These are phyloP conservation scores for Lippia alba DNA, from an alignment of 305 asterid species.

Conservation along the genomic window DNA sequence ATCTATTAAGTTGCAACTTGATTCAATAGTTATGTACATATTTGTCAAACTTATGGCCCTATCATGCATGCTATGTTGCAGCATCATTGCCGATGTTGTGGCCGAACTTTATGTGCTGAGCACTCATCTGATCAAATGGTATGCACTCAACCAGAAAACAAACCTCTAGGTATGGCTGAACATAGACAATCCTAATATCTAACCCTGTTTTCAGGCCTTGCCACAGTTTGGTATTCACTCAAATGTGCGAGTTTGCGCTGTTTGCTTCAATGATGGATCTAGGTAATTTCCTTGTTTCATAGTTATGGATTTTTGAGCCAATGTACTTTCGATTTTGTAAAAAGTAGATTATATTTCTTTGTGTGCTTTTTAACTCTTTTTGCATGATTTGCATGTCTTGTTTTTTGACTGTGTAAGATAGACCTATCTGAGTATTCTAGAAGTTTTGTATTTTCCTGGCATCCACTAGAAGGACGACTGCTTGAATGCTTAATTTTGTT, in stretches of 20 bases:
- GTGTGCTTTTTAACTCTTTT: neutral
- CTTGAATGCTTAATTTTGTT: constrained; percentile 16
- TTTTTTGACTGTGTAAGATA: constrained; percentile 16
- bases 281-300: constrained; percentile 58
- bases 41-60: constrained; percentile 6
- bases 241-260: constrained; percentile 87
- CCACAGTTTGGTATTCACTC: constrained; percentile 89
- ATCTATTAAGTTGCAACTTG: constrained; percentile 15
- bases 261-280: constrained; percentile 78
- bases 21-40: constrained; percentile 16
- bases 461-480: constrained; percentile 18
- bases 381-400: constrained; percentile 7
- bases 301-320: constrained; percentile 31
- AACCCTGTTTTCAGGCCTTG: constrained; percentile 63
- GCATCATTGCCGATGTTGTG: constrained; percentile 98
- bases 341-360: neutral
- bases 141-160: constrained; percentile 30
- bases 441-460: constrained; percentile 27
- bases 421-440: constrained; percentile 16
- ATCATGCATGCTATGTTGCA: constrained; percentile 38
- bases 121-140: constrained; percentile 91
- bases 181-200: constrained; percentile 1
- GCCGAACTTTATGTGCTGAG: constrained; percentile 87
- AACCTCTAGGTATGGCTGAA: constrained; percentile 9
- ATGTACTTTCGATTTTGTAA: constrained; percentile 31